Evolutionary conservation across 495 filamentous ascomycete species (phyloP).

Genomic region (Aspergillus panamensis): DNA sequence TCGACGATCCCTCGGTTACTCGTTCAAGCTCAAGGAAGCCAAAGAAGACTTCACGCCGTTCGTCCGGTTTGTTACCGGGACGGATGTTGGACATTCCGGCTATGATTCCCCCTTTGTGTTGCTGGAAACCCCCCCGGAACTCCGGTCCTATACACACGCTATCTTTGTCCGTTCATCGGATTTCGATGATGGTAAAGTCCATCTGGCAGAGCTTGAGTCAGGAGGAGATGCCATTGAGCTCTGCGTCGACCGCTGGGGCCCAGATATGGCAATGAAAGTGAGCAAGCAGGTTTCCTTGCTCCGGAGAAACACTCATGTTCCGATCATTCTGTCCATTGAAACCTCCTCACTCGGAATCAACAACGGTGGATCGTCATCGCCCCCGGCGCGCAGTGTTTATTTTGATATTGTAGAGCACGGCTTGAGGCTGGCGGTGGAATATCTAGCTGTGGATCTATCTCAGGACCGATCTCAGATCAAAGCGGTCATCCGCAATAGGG

Average conservation of each 20-base stretch:
- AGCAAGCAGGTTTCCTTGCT: conserved; percentile 45
- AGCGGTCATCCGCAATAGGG: conserved; percentile 50
- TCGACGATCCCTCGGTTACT: conserved; percentile 50
- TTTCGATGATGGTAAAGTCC: conserved; percentile 49
- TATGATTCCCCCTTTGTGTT: conserved; percentile 72
- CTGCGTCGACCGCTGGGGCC: conserved; percentile 60
- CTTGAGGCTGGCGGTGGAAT: conserved; percentile 70
- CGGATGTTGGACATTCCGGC: conserved; percentile 50
- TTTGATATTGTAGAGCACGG: conserved; percentile 59
- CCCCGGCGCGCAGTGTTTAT: conserved; percentile 21
- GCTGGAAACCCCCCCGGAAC: conserved; percentile 62
- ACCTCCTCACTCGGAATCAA: conserved; percentile 41
- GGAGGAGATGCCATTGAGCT: conserved; percentile 71
- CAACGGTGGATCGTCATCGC: conserved; percentile 20
- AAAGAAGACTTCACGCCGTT: conserved; percentile 73
- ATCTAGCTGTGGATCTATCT: conserved; percentile 62
- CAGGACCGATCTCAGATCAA: conserved; percentile 42
- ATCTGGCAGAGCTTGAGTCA: conserved; percentile 62
- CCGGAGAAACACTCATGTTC: conserved; percentile 57
- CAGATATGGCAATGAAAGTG: conserved; percentile 42
- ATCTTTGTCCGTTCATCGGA: conserved; percentile 61
- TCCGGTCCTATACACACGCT: conserved; percentile 62
- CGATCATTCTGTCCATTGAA: conserved; percentile 68
- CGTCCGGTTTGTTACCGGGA: conserved; percentile 61
- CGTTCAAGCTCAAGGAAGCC: conserved; percentile 66